Conservation (phyloP, 192 early-diverging fungal genomes). For the Podila epigama region DNA sequence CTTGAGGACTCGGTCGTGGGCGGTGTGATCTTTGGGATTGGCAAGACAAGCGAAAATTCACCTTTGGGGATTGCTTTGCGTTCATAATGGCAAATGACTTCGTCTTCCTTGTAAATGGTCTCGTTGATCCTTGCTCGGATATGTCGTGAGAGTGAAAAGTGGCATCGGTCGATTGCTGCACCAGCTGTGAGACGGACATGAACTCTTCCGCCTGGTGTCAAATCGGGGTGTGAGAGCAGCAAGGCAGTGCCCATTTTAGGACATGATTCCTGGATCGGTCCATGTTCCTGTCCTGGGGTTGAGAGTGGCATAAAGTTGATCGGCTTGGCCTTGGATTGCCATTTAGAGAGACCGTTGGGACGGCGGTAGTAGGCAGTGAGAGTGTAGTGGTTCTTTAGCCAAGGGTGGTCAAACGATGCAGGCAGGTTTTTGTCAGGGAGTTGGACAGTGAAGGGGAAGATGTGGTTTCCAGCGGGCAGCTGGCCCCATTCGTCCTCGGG, state of each 20-base stretch:
- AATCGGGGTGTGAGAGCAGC: conserved; percentile 32
- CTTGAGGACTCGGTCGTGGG: conserved; percentile 40
- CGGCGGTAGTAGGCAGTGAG: conserved; percentile 43
- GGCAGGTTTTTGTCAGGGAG: conserved; percentile 49
- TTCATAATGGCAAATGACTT: conserved; percentile 46
- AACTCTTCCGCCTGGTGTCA: conserved; percentile 36
- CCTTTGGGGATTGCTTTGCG: conserved; percentile 47
- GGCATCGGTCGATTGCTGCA: conserved; percentile 45
- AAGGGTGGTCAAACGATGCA: conserved; percentile 48
- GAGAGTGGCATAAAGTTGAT: conserved; percentile 49
- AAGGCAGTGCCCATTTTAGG: conserved; percentile 47
- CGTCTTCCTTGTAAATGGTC: conserved; percentile 42
- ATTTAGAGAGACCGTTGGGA: conserved; percentile 48
- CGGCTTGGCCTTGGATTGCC: conserved; percentile 48
- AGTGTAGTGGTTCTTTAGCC: conserved; percentile 52
- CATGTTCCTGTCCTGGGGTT: conserved; percentile 40
- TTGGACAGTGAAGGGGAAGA: conserved; percentile 49
- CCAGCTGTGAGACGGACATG: conserved; percentile 43
- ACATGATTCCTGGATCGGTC: conserved; percentile 44
- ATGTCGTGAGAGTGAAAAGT: conserved; percentile 38
- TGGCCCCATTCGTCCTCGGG: conserved; percentile 46
- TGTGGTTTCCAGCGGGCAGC: conserved; percentile 39
- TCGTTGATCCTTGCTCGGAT: conserved; percentile 48
- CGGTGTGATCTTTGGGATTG: conserved; percentile 41
- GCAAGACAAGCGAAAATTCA: conserved; percentile 30